A percentile compares a stretch with the other conserved stretches of the same genome.
Conservation (phyloP, 805 yeast species). For the Metschnikowia kunwiensis region DNA sequence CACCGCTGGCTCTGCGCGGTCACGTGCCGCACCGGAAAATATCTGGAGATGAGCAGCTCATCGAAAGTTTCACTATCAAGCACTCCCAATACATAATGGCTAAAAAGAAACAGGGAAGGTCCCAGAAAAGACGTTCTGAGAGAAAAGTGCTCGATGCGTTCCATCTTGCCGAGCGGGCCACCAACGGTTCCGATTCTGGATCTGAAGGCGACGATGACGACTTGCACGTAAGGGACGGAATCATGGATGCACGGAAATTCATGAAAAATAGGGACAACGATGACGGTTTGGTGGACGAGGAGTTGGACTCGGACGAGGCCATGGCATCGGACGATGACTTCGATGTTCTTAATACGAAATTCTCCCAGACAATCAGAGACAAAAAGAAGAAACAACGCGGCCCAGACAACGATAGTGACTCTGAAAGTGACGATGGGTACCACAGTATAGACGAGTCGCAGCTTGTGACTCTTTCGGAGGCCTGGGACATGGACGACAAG, state of each 20-base stretch:
- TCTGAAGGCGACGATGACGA: conserved; percentile 22
- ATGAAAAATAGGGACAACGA: conserved; percentile 23
- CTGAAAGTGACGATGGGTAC: conserved; percentile 45
- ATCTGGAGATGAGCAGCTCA: too few relatives aligned
- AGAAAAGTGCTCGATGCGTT: conserved; percentile 43
- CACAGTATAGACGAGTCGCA: conserved; percentile 74
- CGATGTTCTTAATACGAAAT: conserved; percentile 58
- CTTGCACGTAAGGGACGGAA: conserved; percentile 32
- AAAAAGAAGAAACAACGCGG: conserved; percentile 29
- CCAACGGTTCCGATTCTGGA: conserved; percentile 23
- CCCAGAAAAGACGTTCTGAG: conserved; percentile 32
- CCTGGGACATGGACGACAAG: conserved; percentile 73
- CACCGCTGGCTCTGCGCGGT: too few relatives aligned
- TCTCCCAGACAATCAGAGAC: conserved; percentile 68
- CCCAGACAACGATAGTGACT: conserved; percentile 13
- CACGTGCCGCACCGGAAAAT: too few relatives aligned
- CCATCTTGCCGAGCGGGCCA: conserved; percentile 43
- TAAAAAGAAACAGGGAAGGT: conserved; percentile 16
- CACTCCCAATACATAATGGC: conserved; percentile 15
- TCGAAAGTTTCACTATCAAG: too few relatives aligned
- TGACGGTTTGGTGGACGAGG: conserved; percentile 53
- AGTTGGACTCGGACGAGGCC: conserved; percentile 84
- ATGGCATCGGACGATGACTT: conserved; percentile 76
- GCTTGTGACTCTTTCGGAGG: conserved; percentile 74
- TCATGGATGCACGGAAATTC: conserved; percentile 40